A percentile compares a stretch with the other conserved stretches of the same genome.
Conservation (phyloP, 2,329 filamentous ascomycete genomes). For the Trichophyton verrucosum region DNA sequence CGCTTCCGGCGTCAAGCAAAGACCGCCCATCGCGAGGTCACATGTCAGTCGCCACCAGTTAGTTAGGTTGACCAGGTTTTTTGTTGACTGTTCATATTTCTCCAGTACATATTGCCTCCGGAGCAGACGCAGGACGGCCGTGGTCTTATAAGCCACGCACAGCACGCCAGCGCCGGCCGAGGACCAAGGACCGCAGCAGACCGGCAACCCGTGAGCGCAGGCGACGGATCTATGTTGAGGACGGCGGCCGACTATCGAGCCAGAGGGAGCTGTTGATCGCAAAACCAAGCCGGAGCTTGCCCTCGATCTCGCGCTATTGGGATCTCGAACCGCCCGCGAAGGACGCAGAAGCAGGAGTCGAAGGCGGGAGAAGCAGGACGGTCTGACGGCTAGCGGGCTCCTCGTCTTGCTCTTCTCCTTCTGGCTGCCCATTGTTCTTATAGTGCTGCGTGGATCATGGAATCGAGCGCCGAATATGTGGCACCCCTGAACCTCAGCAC, state of each 20-base stretch:
- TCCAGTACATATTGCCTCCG: neutral
- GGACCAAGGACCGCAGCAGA: neutral
- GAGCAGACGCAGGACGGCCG: neutral
- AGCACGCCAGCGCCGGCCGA: neutral
- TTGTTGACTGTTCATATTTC: slow-evolving; percentile 1
- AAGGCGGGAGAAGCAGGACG: no score
- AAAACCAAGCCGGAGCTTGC: no score
- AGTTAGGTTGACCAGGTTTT: neutral
- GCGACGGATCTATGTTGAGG: neutral
- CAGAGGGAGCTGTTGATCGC: neutral
- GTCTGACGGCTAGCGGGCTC: neutral
- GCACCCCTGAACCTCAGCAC: slow-evolving; percentile 12
- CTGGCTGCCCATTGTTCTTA: neutral
- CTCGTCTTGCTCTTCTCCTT: neutral
- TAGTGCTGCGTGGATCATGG: slow-evolving; percentile 7
- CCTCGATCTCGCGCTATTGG: neutral
- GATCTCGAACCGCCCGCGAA: neutral
- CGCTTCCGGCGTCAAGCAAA: neutral
- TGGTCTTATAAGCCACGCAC: neutral
- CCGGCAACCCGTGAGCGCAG: neutral
- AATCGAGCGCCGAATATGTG: slow-evolving; percentile 10
- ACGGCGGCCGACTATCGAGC: neutral
- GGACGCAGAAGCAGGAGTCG: neutral
- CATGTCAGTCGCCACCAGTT: neutral
- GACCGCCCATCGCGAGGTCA: neutral